Conservation (phyloP, 2,329 filamentous ascomycete genomes). For the Cordyceps fumosorosea region DNA sequence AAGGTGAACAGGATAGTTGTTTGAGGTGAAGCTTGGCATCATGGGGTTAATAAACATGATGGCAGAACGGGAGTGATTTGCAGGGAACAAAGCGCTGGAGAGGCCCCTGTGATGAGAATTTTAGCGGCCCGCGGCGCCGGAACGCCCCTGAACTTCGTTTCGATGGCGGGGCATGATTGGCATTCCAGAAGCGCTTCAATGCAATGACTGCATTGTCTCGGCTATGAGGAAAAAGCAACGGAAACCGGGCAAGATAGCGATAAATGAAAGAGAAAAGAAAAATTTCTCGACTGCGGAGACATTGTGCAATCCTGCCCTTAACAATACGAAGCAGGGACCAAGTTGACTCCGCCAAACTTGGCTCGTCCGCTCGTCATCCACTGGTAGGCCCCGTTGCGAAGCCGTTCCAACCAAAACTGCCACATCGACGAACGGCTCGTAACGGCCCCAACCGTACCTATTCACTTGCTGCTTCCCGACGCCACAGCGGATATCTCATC, state of each 20-base stretch:
- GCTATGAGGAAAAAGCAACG: not conserved
- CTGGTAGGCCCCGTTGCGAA: not conserved
- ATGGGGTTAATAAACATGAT: not conserved
- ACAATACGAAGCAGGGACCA: too few relatives aligned
- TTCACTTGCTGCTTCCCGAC: not conserved
- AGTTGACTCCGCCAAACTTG: not conserved
- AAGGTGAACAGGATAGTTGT: not conserved
- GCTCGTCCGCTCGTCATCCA: not conserved
- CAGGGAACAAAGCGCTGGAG: too few relatives aligned
- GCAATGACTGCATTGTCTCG: not conserved
- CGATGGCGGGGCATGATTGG: too few relatives aligned
- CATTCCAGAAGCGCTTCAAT: not conserved
- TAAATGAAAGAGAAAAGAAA: too few relatives aligned
- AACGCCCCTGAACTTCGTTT: too few relatives aligned
- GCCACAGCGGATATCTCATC: constrained; percentile 12
- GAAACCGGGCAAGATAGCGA: too few relatives aligned
- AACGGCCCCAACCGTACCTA: not conserved
- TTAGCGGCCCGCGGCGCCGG: too few relatives aligned
- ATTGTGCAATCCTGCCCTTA: not conserved
- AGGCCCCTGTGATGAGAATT: too few relatives aligned
- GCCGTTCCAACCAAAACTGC: not conserved
- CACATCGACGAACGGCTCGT: not conserved
- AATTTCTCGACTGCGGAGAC: not conserved
- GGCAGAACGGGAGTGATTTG: too few relatives aligned
- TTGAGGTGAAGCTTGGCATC: not conserved